Evolutionary conservation across 2,329 filamentous ascomycete species (phyloP).

Genomic region (Alternaria sp.): DNA sequence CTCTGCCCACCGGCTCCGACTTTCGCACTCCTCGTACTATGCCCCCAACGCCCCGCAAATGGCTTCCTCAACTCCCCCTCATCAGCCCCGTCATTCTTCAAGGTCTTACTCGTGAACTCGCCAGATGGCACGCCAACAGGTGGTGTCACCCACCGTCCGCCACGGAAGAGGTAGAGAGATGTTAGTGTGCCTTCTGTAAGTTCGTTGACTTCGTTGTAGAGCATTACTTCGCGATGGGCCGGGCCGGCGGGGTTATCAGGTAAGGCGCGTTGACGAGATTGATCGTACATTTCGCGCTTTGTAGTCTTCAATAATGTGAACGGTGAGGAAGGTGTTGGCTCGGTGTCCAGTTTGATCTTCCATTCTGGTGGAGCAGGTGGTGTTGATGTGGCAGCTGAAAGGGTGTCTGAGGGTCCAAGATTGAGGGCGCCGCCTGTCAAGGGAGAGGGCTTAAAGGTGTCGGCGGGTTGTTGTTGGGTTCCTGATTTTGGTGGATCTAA

Average conservation of each 20-base stretch:
- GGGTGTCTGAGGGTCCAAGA: slow-evolving; percentile 41
- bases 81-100: slow-evolving; percentile 32
- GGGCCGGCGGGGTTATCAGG: slow-evolving; percentile 39
- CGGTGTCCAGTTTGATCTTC: slow-evolving; percentile 63
- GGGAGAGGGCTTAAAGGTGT: slow-evolving; percentile 44
- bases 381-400: slow-evolving; percentile 33
- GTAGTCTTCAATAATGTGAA: slow-evolving; percentile 91
- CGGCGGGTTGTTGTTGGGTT: slow-evolving; percentile 30
- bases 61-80: slow-evolving; percentile 48
- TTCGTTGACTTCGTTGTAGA: slow-evolving; percentile 71
- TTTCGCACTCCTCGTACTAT: slow-evolving; percentile 48
- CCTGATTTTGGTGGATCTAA: slow-evolving; percentile 59
- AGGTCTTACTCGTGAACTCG: slow-evolving; percentile 30
- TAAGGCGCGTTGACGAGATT: slow-evolving; percentile 72
- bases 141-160: slow-evolving; percentile 81
- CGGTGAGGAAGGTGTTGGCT: slow-evolving; percentile 62
- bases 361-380: slow-evolving; percentile 48
- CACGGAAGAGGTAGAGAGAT: slow-evolving; percentile 81
- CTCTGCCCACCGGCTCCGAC: slow-evolving; percentile 81
- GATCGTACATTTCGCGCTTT: slow-evolving; percentile 73
- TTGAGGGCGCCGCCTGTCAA: slow-evolving; percentile 48
- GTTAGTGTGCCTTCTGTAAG: slow-evolving; percentile 89
- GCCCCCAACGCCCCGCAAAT: slow-evolving; percentile 51
- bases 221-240: slow-evolving; percentile 72
- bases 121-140: slow-evolving; percentile 54